These are phyloP conservation scores for Brettanomyces sp. DNA, from an alignment of 805 yeast genomes.

Conservation along the genomic window DNA sequence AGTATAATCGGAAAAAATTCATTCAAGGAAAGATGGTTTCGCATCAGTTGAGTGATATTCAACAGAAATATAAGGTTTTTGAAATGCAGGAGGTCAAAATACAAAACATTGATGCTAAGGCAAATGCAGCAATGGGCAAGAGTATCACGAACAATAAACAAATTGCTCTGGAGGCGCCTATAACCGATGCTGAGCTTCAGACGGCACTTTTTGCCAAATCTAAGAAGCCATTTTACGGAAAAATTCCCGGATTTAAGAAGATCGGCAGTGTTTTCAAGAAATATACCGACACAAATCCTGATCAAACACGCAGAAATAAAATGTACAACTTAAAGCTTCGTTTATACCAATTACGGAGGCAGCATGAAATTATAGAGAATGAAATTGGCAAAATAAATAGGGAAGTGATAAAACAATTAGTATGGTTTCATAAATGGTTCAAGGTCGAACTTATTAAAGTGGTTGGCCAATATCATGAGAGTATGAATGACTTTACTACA, in stretches of 20 bases:
- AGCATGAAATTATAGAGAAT: constrained; percentile 15
- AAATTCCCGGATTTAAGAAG: constrained; percentile 27
- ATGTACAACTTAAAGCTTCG: constrained; percentile 20
- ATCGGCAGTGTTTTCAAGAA: constrained; percentile 25
- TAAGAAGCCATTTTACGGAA: constrained; percentile 21
- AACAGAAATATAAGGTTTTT: constrained; percentile 16
- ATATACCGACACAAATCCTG: constrained; percentile 27
- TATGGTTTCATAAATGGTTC: constrained; percentile 24
- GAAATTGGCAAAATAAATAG: constrained; percentile 20
- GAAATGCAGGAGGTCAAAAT: constrained; percentile 24
- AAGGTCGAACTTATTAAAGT: constrained; percentile 15
- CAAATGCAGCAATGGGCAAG: constrained; percentile 16
- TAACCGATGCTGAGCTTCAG: constrained; percentile 25
- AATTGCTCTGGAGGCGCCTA: constrained; percentile 14
- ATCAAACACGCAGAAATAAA: constrained; percentile 24
- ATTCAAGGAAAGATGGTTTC: constrained; percentile 23
- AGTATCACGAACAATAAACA: constrained; percentile 1
- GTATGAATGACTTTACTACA: constrained; percentile 15
- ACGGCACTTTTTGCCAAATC: constrained; percentile 21
- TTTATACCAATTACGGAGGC: constrained; percentile 24
- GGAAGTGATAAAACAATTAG: constrained; percentile 17
- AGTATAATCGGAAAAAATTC: constrained; percentile 25
- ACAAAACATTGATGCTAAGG: constrained; percentile 22
- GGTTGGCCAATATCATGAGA: constrained; percentile 15
- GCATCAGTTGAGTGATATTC: constrained; percentile 17